Conservation (phyloP, 2,329 filamentous ascomycete species). For the Nakataea oryzae region DNA sequence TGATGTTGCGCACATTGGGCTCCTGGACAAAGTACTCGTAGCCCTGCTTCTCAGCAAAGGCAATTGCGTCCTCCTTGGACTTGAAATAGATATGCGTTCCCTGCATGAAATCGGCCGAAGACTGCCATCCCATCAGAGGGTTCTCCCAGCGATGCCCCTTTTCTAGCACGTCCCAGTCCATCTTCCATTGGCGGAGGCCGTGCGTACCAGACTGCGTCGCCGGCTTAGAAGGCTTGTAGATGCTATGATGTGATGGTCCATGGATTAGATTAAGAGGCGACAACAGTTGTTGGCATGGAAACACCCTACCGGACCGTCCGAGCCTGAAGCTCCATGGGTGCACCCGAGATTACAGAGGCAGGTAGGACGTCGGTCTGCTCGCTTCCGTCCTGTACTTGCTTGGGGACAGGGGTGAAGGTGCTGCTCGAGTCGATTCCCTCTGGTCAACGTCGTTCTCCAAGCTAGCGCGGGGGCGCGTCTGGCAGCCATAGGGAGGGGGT, state of each 20-base stretch:
- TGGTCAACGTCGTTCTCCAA: background rate
- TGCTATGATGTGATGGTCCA: constrained; percentile 40
- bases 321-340: constrained; percentile 86
- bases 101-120: constrained; percentile 89
- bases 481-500: background rate
- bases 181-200: constrained; percentile 78
- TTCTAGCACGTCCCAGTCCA: constrained; percentile 93
- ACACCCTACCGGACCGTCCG: constrained; percentile 74
- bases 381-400: constrained; percentile 80
- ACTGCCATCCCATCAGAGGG: constrained; percentile 97
- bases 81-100: constrained; percentile 86
- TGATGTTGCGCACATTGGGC: constrained; percentile 76
- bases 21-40: constrained; percentile 99
- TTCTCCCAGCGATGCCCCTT: constrained; percentile 99
- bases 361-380: constrained; percentile 66
- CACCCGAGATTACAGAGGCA: constrained; percentile 81
- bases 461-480: background rate
- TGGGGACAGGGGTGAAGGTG: constrained; percentile 83
- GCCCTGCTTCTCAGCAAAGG: constrained; percentile 95
- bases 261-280: background rate
- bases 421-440: constrained; percentile 30
- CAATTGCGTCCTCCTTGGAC: constrained; percentile 86
- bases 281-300: background rate
- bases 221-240: constrained; percentile 86
- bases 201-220: constrained; percentile 91